Base-by-base conservation (phyloP, 495 filamentous ascomycete species). In the Mytilinidion resinicola region DNA sequence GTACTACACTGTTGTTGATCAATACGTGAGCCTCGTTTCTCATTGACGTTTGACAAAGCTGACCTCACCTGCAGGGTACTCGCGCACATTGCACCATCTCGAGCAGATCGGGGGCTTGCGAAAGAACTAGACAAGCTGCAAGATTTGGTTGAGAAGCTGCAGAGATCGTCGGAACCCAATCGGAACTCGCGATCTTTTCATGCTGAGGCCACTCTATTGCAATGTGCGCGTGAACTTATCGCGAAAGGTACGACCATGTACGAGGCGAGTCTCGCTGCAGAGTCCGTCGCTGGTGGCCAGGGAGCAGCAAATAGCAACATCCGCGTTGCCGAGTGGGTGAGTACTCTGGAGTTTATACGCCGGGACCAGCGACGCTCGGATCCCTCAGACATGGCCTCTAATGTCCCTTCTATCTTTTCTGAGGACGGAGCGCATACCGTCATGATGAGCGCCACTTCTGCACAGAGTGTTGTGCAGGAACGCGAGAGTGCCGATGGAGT, bases 391-490 rank as follows among this genome's bases (percentile, higher is more conserved):
- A 17, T 39, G 41, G 52, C 11, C 43, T 50, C 58, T 12, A 42
- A 14, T 6, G 21, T 44, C 33, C 51, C 20, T 37, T 49, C 52
- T n/a, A 55, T 35, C 51, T 53, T 52, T 57, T 55, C 60, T 49
- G 41, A 42, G 51, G 52, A 59, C 30, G 42, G 55, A 55, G 30
- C 38, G 35, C 54, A 60, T 61, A 60, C 10, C 43, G 39, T 53
- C 61, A 51, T 53, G 52, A 57, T 56, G 46, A 63, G 61, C 56
- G 47, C 42, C 39, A 60, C 60, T 51, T 56, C 55, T 56, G 44
- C 51, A 46, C 60, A 66, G 63, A 41, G 19, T 64, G 52, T 17
- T 54, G 60, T 33, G 56, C 57, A 63, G 36, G 53, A 64, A 35
- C 9, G 25, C 33, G 57, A 61, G 44, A 38, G 53, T 55, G 51